These are phyloP conservation scores for Diaporthe amygdali DNA, from an alignment of 2,329 filamentous ascomycete genomes.

Conservation along the genomic window DNA sequence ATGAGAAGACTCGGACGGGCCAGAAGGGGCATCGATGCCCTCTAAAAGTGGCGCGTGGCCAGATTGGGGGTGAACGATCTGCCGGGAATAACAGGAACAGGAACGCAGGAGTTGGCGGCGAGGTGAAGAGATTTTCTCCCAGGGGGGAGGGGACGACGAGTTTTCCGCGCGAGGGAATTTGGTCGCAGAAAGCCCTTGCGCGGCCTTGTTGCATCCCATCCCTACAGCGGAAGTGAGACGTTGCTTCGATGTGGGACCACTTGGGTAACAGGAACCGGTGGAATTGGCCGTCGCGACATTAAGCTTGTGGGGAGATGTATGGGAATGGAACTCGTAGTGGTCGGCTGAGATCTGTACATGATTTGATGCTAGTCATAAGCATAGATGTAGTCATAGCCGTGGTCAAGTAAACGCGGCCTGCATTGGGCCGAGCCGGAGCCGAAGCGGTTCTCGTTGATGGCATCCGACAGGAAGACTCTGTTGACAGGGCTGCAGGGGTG, in stretches of 20 bases:
- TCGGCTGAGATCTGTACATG: neutral
- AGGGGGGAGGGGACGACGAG: neutral
- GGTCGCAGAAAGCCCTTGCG: neutral
- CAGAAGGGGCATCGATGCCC: conserved; percentile 10
- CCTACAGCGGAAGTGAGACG: conserved; percentile 4
- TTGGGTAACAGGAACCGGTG: conserved; percentile 18
- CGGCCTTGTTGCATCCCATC: conserved; percentile 5
- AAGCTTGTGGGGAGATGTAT: conserved; percentile 20
- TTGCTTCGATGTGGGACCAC: conserved; percentile 6
- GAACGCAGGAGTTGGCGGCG: conserved; percentile 4
- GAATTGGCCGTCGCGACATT: conserved; percentile 20
- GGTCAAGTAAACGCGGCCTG: neutral
- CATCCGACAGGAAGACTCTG: neutral
- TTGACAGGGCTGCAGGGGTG: no score
- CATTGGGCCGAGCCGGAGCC: conserved; percentile 14
- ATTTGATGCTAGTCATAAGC: neutral
- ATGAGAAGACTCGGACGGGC: neutral
- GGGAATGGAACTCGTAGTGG: neutral
- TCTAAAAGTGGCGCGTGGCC: neutral
- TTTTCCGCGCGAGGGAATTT: neutral
- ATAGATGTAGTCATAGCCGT: neutral
- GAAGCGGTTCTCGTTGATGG: neutral
- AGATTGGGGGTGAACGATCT: neutral
- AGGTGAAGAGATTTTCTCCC: conserved; percentile 12
- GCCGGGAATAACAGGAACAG: conserved; percentile 13